Evolutionary conservation across 495 filamentous ascomycete genomes (phyloP).

Genomic region (Neurospora sublineolata): DNA sequence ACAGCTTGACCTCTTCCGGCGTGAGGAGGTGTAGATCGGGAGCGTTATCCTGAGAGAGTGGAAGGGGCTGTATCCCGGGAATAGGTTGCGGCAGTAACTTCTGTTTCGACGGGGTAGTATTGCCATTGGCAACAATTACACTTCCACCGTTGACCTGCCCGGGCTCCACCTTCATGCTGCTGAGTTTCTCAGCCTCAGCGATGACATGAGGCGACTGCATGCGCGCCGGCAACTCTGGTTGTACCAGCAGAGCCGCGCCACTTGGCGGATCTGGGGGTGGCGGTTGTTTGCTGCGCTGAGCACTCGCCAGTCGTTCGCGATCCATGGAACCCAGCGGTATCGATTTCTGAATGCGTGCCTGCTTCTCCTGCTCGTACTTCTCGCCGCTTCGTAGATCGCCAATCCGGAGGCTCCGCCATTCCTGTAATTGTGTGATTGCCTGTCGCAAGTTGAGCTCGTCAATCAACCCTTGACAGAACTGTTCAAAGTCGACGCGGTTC

Average conservation of each 20-base stretch:
- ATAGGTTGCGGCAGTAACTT: constrained; percentile 36
- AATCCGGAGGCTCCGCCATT: constrained; percentile 80
- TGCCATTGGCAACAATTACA: constrained; percentile 28
- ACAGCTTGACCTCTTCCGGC: constrained; percentile 73
- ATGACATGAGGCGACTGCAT: constrained; percentile 9
- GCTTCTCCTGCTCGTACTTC: constrained; percentile 91
- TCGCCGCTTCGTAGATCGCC: constrained; percentile 75
- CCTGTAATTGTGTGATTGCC: constrained; percentile 82
- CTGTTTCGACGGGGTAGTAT: constrained; percentile 22
- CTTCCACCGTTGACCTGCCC: constrained; percentile 31
- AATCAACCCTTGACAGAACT: constrained; percentile 68
- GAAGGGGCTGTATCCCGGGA: constrained; percentile 50
- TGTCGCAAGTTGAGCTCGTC: constrained; percentile 85
- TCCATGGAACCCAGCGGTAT: constrained; percentile 69
- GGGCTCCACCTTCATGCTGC: constrained; percentile 17
- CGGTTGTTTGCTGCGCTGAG: constrained; percentile 45
- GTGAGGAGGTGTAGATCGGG: constrained; percentile 79
- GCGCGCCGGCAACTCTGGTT: constrained; percentile 61
- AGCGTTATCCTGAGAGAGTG: constrained; percentile 63
- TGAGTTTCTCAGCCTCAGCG: constrained; percentile 1
- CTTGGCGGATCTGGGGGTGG: constrained; percentile 57
- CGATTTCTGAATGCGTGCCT: constrained; percentile 55
- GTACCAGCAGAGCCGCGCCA: constrained; percentile 59
- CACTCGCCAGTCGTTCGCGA: constrained; percentile 56
- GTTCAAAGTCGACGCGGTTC: constrained; percentile 82